Evolutionary conservation across 108 stramenopile species (phyloP), one percentile per base, ranked within the genome.

Genomic region (Cyclotella baltica): DNA sequence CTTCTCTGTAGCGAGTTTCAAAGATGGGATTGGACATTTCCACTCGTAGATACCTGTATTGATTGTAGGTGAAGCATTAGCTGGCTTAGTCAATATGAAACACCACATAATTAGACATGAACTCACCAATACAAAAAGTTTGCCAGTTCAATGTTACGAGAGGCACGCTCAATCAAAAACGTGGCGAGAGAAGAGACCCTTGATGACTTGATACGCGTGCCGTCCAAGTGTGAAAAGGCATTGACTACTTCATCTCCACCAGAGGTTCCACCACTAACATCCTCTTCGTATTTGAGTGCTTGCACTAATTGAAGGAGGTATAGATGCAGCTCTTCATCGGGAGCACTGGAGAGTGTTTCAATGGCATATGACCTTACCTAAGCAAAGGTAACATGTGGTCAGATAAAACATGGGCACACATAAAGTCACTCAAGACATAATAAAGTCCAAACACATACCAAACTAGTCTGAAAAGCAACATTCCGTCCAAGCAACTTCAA

Each of bases 291-390:
- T 73, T 98, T 96, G 19, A 99, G 74, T 19, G 98, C 99, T 86
- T 98, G 98, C 18, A 99, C 99, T 2, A 99, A 84, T 80, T 99
- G 99, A 23, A 99, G 85, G 19, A 99, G 81, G 76, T 97, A 99
- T 4, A 97, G 80, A 33, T 88, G 86, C n/a, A 99, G 81, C 77
- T 98, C 98, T 34, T 93, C 96, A 73, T 98, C 98, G 0, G 96
- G 89, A 28, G 98, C 97, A 20, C 85, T 47, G 3, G 85, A 85
- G 8, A 99, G 87, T 0, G 95, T 93, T 57, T 98, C 94, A 37
- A 99, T 98, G 22, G 99, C 99, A 77, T 97, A 98, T 18, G 88
- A 85, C 6, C 99, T 89, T 37, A 99, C 92, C 77, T 78, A 30
- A 6, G 25, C 33, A 40, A 22, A 30, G 22, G 16, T 48, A 70